Conservation (phyloP, 495 filamentous ascomycete genomes). For the Talaromyces ruber region DNA sequence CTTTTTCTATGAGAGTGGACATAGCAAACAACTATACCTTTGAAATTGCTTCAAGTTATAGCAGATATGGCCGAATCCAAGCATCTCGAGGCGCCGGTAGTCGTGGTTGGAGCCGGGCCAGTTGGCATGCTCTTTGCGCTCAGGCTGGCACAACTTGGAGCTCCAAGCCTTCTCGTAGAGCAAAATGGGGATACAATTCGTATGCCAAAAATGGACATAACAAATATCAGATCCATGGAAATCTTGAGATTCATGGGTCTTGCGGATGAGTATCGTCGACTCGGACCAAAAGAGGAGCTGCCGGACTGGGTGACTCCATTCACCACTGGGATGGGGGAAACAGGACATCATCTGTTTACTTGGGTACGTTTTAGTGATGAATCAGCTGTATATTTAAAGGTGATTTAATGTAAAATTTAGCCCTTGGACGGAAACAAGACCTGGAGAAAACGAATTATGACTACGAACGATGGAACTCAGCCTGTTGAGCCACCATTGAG, state of each 20-base stretch:
- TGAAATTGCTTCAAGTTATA: too few species aligned
- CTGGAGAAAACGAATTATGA: constrained; percentile 1
- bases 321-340: too few species aligned
- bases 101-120: constrained; percentile 21
- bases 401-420: too few species aligned
- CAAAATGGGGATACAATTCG: constrained; percentile 14
- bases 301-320: too few species aligned
- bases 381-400: too few species aligned
- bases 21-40: too few species aligned
- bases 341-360: too few species aligned
- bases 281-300: constrained; percentile 1
- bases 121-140: constrained; percentile 16
- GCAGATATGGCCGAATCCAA: too few species aligned
- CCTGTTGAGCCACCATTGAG: constrained; percentile 11
- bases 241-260: constrained; percentile 19
- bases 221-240: constrained; percentile 25
- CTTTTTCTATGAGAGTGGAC: too few species aligned
- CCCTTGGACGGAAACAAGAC: neutral
- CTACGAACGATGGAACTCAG: constrained; percentile 8
- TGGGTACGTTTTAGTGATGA: too few species aligned
- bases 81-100: neutral
- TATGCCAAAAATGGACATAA: constrained; percentile 28
- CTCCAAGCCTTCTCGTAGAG: constrained; percentile 12
- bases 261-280: constrained; percentile 12
- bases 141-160: constrained; percentile 8